Percentiles rank a stretch among this genome's conserved stretches.
Evolutionary conservation across 352 stramenopile genomes (phyloP).

Genomic region (Pythium dissotocum): DNA sequence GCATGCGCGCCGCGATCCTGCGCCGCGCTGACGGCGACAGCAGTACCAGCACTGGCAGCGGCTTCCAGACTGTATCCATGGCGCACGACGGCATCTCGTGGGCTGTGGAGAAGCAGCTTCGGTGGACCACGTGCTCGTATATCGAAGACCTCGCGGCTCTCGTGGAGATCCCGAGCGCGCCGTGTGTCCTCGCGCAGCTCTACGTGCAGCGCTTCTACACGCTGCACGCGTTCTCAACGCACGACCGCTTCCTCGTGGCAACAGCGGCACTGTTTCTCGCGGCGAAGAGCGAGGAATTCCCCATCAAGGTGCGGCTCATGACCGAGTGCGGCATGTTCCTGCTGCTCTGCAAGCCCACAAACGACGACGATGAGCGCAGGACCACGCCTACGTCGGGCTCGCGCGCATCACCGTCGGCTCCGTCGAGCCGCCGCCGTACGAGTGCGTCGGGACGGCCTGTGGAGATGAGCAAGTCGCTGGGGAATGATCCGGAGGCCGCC

Average conservation of each 20-base stretch:
- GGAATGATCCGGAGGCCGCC: conserved; percentile 53
- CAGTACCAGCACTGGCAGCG: background rate
- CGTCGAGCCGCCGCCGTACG: conserved; percentile 23
- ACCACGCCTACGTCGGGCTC: background rate
- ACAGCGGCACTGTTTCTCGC: conserved; percentile 77
- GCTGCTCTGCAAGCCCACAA: conserved; percentile 27
- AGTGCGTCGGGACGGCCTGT: conserved; percentile 41
- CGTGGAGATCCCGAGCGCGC: conserved; percentile 60
- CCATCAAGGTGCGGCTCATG: conserved; percentile 74
- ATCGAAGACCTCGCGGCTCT: conserved; percentile 64
- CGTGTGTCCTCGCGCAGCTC: conserved; percentile 56
- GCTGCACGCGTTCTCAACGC: conserved; percentile 72
- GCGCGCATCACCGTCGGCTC: conserved; percentile 2
- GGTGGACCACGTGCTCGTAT: conserved; percentile 64
- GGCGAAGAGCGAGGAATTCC: conserved; percentile 76
- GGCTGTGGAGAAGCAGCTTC: conserved; percentile 59
- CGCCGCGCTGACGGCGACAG: too few species aligned
- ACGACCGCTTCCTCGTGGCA: conserved; percentile 80
- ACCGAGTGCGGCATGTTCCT: conserved; percentile 77
- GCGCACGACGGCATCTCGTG: conserved; percentile 47
- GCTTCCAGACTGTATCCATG: conserved; percentile 55
- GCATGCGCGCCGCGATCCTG: conserved; percentile 20
- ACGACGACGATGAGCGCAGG: conserved; percentile 30
- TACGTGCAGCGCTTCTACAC: conserved; percentile 81
- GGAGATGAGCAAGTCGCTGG: conserved; percentile 50